Evolutionary conservation across 768 basidiomycete genomes (phyloP).

Genomic region (Suillus subalutaceus): DNA sequence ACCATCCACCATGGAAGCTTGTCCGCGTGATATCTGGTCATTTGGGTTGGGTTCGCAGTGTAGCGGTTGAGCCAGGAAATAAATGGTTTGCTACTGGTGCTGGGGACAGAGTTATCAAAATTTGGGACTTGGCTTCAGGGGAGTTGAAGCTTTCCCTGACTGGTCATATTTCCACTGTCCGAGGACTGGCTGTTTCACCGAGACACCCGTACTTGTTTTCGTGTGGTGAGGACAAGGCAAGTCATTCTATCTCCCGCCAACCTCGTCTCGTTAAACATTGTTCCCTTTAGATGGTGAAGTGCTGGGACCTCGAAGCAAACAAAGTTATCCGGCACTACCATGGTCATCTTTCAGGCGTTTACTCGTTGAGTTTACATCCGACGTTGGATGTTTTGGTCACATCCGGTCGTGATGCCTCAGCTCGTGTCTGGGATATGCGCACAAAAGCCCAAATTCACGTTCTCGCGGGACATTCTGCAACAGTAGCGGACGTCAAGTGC

Average conservation of each 20-base stretch:
- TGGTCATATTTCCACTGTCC: conserved; percentile 96
- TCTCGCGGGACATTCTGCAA: conserved; percentile 90
- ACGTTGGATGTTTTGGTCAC: conserved; percentile 96
- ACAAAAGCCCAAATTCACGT: conserved; percentile 96
- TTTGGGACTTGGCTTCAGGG: conserved; percentile 98
- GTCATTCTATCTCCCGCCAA: conserved; percentile 17
- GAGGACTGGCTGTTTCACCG: conserved; percentile 89
- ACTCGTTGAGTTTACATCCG: conserved; percentile 88
- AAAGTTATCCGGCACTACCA: conserved; percentile 99
- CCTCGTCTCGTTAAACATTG: conserved; percentile 1
- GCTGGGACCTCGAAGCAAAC: conserved; percentile 98
- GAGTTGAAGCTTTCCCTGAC: conserved; percentile 96
- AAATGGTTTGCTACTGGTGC: conserved; percentile 99
- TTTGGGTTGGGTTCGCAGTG: conserved; percentile 95
- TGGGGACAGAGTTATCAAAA: conserved; percentile 97
- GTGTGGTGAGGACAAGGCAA: conserved; percentile 95
- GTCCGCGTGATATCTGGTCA: conserved; percentile 97
- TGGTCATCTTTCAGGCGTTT: conserved; percentile 98
- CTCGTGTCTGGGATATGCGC: conserved; percentile 99
- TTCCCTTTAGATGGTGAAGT: conserved; percentile 91
- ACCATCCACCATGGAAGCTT: conserved; percentile 96
- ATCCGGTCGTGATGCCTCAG: conserved; percentile 93
- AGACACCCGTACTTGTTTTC: conserved; percentile 98
- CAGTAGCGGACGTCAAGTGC: conserved; percentile 93
- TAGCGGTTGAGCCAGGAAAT: conserved; percentile 97